These are phyloP conservation scores for Periconia sp. DNA, from an alignment of 2,329 filamentous ascomycete species.

Conservation along the genomic window DNA sequence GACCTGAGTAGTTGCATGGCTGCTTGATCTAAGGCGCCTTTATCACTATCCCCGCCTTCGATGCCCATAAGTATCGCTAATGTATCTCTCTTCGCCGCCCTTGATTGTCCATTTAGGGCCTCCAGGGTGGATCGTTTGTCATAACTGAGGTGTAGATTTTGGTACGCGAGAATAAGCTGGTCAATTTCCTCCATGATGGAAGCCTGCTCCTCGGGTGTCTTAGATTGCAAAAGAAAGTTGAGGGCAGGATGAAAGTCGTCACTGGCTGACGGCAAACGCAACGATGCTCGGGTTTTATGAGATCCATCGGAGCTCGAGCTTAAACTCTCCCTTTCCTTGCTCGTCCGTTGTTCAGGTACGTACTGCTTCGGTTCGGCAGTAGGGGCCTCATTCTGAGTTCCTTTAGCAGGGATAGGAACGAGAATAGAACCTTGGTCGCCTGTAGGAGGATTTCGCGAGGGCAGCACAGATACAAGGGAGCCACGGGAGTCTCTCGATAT, in stretches of 20 bases:
- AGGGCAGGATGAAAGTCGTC: slow-evolving; percentile 25
- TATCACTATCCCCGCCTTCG: slow-evolving; percentile 10
- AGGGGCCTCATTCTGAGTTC: slow-evolving; percentile 12
- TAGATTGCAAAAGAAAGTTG: slow-evolving; percentile 20
- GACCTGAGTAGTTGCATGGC: slow-evolving; percentile 14
- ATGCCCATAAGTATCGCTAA: slow-evolving; percentile 20
- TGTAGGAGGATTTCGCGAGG: slow-evolving; percentile 15
- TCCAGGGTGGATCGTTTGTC: slow-evolving; percentile 10
- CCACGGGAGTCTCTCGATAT: slow-evolving; percentile 1
- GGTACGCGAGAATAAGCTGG: slow-evolving; percentile 35
- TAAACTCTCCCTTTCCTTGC: slow-evolving; percentile 13
- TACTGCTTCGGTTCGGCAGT: slow-evolving; percentile 26
- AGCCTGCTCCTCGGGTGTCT: slow-evolving; percentile 19
- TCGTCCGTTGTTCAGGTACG: slow-evolving; percentile 16
- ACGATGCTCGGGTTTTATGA: slow-evolving; percentile 1
- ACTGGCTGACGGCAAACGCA: slow-evolving; percentile 2
- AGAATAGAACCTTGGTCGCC: slow-evolving; percentile 20
- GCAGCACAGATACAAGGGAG: slow-evolving; percentile 16
- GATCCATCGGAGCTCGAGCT: background rate
- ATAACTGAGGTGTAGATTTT: slow-evolving; percentile 18
- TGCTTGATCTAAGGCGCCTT: slow-evolving; percentile 11
- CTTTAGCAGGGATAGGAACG: slow-evolving; percentile 17
- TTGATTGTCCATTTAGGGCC: slow-evolving; percentile 8
- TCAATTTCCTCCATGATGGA: slow-evolving; percentile 37
- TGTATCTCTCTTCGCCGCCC: slow-evolving; percentile 20